Conservation (phyloP, 768 basidiomycete species). For the Macrolepiota dolichaula region DNA sequence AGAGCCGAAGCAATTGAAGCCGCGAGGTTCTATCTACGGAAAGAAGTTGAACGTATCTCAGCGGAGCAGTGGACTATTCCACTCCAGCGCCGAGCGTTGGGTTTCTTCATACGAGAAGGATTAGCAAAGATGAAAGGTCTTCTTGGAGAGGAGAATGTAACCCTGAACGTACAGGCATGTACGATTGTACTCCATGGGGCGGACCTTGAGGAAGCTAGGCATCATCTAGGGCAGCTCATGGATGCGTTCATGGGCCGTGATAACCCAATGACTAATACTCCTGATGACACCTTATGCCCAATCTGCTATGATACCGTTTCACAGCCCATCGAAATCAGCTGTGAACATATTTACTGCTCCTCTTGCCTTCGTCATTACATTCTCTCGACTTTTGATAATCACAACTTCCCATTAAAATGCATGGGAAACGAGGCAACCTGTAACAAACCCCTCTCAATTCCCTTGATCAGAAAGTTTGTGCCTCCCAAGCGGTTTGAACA, state of each 20-base stretch:
- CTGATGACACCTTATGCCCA: constrained; percentile 36
- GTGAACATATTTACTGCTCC: constrained; percentile 49
- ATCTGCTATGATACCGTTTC: constrained; percentile 48
- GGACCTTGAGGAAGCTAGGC: constrained; percentile 55
- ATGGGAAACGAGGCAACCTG: constrained; percentile 60
- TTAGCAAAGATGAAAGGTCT: constrained; percentile 47
- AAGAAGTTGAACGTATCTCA: constrained; percentile 45
- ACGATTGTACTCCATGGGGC: constrained; percentile 43
- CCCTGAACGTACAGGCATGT: constrained; percentile 33
- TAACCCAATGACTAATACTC: background rate
- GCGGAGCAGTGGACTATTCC: constrained; percentile 37
- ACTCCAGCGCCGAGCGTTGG: constrained; percentile 35
- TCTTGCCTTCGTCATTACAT: constrained; percentile 47
- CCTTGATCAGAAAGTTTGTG: constrained; percentile 48
- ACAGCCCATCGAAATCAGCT: constrained; percentile 37
- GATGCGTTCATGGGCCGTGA: constrained; percentile 15
- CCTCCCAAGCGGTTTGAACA: constrained; percentile 44
- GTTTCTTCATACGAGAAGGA: constrained; percentile 50
- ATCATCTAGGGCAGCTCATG: constrained; percentile 41
- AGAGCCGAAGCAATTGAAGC: constrained; percentile 31
- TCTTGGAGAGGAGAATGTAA: constrained; percentile 52
- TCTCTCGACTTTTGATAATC: constrained; percentile 34
- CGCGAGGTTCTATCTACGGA: constrained; percentile 41
- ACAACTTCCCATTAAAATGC: constrained; percentile 59
- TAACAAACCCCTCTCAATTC: constrained; percentile 46